Evolutionary conservation across 192 early-diverging fungal genomes (phyloP).

Genomic region (Allomyces javanicus): DNA sequence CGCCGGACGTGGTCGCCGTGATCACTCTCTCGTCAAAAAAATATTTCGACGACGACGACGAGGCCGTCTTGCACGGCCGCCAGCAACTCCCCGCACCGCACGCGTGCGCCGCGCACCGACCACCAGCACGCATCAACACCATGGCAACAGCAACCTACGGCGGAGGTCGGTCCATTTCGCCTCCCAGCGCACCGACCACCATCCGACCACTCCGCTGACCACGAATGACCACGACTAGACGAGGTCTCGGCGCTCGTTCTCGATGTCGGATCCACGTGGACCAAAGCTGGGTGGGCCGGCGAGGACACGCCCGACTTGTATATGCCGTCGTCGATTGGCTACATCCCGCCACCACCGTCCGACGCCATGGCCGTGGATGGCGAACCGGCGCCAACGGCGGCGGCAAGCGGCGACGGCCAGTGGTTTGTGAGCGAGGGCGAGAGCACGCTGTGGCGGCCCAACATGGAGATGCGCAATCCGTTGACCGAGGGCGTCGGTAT

Average conservation of each 20-base stretch:
- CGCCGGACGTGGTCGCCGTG: too few species aligned
- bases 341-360: conserved; percentile 7
- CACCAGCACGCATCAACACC: too few species aligned
- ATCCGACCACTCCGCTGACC: neutral
- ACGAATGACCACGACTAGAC: conserved; percentile 19
- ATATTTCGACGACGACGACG: too few species aligned
- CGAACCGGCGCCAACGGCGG: neutral
- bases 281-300: conserved; percentile 89
- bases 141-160: conserved; percentile 11
- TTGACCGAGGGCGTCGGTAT: conserved; percentile 68
- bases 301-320: conserved; percentile 82
- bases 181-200: neutral
- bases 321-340: conserved; percentile 63
- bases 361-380: too few species aligned
- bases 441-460: conserved; percentile 33
- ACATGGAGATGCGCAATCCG: conserved; percentile 70
- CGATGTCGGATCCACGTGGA: conserved; percentile 72
- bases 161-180: conserved; percentile 3
- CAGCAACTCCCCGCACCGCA: too few species aligned
- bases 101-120: too few species aligned
- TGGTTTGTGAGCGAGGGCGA: conserved; percentile 19
- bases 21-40: too few species aligned
- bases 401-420: neutral
- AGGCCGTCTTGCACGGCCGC: too few species aligned
- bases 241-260: conserved; percentile 86